Evolutionary conservation across 2,329 filamentous ascomycete genomes (phyloP), one percentile per base, ranked within the genome.

Genomic region (Echinosphaeria canescens): DNA sequence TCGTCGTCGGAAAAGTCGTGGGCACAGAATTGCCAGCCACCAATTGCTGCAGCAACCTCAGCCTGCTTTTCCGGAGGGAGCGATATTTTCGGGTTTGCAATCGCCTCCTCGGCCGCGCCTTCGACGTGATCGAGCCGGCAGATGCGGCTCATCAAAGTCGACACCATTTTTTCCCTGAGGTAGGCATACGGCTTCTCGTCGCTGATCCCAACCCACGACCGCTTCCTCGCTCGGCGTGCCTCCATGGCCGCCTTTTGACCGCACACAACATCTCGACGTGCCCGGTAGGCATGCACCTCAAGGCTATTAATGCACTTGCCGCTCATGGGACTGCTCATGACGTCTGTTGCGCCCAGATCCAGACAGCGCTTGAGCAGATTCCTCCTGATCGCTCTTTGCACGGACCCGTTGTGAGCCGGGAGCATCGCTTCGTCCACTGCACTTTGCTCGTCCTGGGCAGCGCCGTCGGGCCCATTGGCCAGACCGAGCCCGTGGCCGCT

Each of bases 1-100:
- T 95, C 82, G 42, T 95, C 85, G 38, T 95, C 82, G 17, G 68
- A 70, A 39, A 85, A 90, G 12, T 80, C 70, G 42, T 93, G 85
- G 3, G 84, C 85, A 23, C 75, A 84, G 42, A 95, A 98, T 28
- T 70, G 58, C 85, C 88, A 95, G 26, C 62, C 62, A 13, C 74
- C 76, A 20, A 93, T 59, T 12, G 72, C 71, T 7, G 62, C 47
- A 31, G 70, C 70, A 30, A 95, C 67, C 24, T 63, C 51, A 22
- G 56, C 53, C 38, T 69, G 68, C 19, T 76, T 68, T 30, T 75
- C 62, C 7, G 64, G 50, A 9, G 68, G 56, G 12, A 93, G 60
- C 25, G 66, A 59, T 33, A 91, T 60, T 37, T 79, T 58, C 38
- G 75, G 65, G 42, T 62, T 54, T 47, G 59, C 48, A 53, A 74